Evolutionary conservation across 2,329 filamentous ascomycete species (phyloP), one percentile per base, ranked within the genome.

Genomic region (Escovopsis weberi): DNA sequence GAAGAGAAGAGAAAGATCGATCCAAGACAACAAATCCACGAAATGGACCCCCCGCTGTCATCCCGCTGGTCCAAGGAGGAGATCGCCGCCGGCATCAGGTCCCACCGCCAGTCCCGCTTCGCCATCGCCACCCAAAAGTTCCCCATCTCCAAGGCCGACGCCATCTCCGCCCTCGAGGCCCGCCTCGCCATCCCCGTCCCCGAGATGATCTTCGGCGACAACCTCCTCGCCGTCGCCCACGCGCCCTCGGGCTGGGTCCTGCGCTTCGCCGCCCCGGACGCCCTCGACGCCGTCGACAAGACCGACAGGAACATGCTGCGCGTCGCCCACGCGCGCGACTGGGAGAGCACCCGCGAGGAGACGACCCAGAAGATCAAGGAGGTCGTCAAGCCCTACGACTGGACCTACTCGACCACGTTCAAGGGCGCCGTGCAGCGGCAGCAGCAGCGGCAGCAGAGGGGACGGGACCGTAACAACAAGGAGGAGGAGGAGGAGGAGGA

Each of bases 201-300:
- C 8, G 91, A 98, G 67, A 98, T 98, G 91, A 98, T 98, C 50
- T 98, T 98, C 58, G 91, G 91, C 47, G 88, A 98, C 68, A 98
- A 98, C 61, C 68, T 82, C 45, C 80, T 94, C 35, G 66, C 75
- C 6, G 72, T 98, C 46, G 69, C 78, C 42, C 86, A 96, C 64
- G 48, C 66, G n/a, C 70, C 74, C 18, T 78, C 74, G n/a, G 76
- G 78, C 37, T 98, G 87, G 86, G 68, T 69, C 37, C 69, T 96
- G 48, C 66, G 72, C 42, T 98, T 96, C 69, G 82, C 82, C 58
- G 83, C 91, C 19, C 83, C 79, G 53, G 85, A 89, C 58, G 91
- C 89, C 23, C 72, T 98, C 49, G 86, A 95, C 61, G 70, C 72
- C 46, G 91, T 98, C 39, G 89, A 94, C 67, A 98, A 96, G 72